Evolutionary conservation across 306 rosid species (phyloP).

Genomic region (Malus sieversii): DNA sequence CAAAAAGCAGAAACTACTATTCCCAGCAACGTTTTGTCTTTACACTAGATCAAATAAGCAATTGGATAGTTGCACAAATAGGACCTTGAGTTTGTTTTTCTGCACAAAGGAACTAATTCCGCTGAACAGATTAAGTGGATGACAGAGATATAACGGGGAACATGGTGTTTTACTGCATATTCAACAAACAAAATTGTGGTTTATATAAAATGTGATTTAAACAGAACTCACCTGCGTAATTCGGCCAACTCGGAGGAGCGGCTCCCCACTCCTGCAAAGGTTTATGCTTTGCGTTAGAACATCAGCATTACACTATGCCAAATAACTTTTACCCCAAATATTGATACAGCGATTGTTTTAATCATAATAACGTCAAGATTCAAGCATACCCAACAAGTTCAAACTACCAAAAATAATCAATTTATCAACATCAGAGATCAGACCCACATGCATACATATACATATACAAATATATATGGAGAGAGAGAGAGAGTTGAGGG

Average conservation of each 20-base stretch:
- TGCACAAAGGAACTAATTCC: neutral
- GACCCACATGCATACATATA: neutral
- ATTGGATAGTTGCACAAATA: neutral
- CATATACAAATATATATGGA: neutral
- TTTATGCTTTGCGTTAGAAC: neutral
- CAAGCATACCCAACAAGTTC: neutral
- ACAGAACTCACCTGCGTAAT: slow-evolving; percentile 46
- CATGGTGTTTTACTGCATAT: neutral
- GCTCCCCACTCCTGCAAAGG: slow-evolving; percentile 67
- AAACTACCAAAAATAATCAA: neutral
- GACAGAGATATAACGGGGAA: neutral
- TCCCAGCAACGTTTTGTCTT: neutral
- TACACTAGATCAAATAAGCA: neutral
- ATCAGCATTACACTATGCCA: neutral
- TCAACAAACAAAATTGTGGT: neutral
- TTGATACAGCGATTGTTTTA: neutral
- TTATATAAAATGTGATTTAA: neutral
- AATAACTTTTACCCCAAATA: neutral
- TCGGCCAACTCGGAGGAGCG: slow-evolving; percentile 56
- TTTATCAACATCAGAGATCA: neutral
- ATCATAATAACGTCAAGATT: neutral
- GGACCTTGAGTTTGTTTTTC: neutral
- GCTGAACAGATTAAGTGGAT: neutral
- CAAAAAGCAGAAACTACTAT: neutral
- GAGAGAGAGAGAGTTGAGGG: neutral